Evolutionary conservation across 768 basidiomycete genomes (phyloP).

Genomic region (Mycena filopes): DNA sequence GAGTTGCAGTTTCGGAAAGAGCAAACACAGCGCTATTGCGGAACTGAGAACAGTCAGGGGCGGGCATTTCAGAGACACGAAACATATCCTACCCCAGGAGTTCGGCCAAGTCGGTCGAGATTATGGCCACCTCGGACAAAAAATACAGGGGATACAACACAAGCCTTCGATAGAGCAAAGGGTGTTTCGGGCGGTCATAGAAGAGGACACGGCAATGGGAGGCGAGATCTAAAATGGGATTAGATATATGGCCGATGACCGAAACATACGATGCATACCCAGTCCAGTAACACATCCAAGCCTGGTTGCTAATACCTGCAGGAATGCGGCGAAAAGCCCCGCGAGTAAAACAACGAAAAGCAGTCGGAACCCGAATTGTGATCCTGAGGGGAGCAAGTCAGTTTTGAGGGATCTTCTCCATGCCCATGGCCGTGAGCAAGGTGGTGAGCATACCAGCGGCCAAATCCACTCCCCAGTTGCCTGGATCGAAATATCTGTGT

Average conservation of each 20-base stretch:
- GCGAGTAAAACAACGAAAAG: conserved; percentile 88
- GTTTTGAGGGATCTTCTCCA: too few relatives aligned
- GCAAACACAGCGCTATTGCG: conserved; percentile 82
- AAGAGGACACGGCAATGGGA: conserved; percentile 72
- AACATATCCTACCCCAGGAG: conserved; percentile 60
- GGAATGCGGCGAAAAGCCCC: conserved; percentile 82
- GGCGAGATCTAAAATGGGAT: conserved; percentile 53
- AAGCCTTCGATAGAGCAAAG: conserved; percentile 64
- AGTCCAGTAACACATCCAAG: conserved; percentile 87
- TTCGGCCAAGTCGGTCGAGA: conserved; percentile 85
- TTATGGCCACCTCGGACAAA: conserved; percentile 76
- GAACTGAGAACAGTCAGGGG: conserved; percentile 43
- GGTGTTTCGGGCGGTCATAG: conserved; percentile 71
- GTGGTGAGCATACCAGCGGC: too few relatives aligned
- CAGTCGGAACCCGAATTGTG: conserved; percentile 84
- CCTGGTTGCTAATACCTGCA: conserved; percentile 86
- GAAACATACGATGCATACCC: conserved; percentile 52
- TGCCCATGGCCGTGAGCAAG: too few relatives aligned
- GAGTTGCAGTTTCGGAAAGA: conserved; percentile 74
- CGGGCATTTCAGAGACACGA: too few relatives aligned
- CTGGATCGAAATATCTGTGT: conserved; percentile 94
- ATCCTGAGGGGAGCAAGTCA: conserved; percentile 88
- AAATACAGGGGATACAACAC: conserved; percentile 73
- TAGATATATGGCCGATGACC: neutral
- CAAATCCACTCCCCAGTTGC: conserved; percentile 74